Conservation (phyloP, 2,329 filamentous ascomycete genomes). For the Harringtonia aguacate region DNA sequence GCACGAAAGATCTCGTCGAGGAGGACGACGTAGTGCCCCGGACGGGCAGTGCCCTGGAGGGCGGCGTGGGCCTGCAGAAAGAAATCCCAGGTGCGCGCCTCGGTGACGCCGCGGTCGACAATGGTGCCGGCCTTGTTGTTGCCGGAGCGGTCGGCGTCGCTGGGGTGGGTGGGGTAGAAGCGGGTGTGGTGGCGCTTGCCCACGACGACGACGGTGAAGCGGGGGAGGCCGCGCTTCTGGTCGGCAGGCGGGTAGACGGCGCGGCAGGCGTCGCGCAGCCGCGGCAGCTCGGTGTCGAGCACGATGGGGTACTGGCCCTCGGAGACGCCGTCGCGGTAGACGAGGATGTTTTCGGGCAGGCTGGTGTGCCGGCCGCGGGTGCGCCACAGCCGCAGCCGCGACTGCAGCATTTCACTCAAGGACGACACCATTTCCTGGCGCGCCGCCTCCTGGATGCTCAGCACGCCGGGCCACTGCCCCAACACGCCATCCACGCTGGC, state of each 20-base stretch:
- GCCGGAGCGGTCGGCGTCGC: neutral
- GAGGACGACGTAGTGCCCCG: constrained; percentile 71
- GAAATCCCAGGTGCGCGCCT: constrained; percentile 70
- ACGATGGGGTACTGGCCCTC: constrained; percentile 72
- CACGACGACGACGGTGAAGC: constrained; percentile 69
- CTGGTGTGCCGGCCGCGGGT: constrained; percentile 34
- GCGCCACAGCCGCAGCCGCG: constrained; percentile 55
- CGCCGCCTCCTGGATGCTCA: constrained; percentile 46
- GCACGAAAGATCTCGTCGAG: constrained; percentile 56
- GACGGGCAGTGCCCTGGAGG: constrained; percentile 52
- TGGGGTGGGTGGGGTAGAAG: constrained; percentile 59
- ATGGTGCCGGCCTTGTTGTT: constrained; percentile 57
- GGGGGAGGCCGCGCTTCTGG: constrained; percentile 16
- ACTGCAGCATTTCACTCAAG: constrained; percentile 42
- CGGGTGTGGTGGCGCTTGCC: constrained; percentile 85
- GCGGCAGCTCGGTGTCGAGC: constrained; percentile 54
- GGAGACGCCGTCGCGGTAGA: constrained; percentile 84
- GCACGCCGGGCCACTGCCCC: constrained; percentile 66
- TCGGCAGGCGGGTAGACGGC: constrained; percentile 6
- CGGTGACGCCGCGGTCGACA: constrained; percentile 74
- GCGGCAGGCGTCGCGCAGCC: constrained; percentile 4
- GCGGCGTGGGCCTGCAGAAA: constrained; percentile 74
- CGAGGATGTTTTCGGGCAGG: constrained; percentile 63
- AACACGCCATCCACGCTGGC: constrained; percentile 60
- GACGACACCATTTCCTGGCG: constrained; percentile 60